These are phyloP conservation scores for Cryomyces minteri DNA, from an alignment of 495 filamentous ascomycete genomes.

Conservation along the genomic window DNA sequence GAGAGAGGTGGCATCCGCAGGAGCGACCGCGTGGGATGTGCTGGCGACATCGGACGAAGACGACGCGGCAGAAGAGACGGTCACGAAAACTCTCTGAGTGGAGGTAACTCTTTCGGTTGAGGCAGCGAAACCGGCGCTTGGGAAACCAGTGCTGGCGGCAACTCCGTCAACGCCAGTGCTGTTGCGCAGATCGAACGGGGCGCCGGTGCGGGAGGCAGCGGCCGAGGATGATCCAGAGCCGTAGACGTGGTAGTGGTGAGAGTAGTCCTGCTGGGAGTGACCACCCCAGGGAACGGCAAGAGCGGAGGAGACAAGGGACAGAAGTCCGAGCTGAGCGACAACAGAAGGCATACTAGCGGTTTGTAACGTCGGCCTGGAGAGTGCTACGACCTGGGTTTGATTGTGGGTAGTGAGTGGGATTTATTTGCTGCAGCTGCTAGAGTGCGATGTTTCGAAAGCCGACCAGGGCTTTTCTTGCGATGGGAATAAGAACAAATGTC, in stretches of 20 bases:
- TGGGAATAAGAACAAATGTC: slow-evolving; percentile 13
- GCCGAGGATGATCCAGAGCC: not conserved
- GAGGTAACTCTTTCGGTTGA: not conserved
- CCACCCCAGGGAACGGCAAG: not conserved
- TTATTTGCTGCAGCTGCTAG: slow-evolving; percentile 7
- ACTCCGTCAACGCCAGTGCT: slow-evolving; percentile 4
- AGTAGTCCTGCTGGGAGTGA: not conserved
- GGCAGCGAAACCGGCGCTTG: too few relatives aligned
- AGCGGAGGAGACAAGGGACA: slow-evolving; percentile 11
- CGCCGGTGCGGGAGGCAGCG: slow-evolving; percentile 4
- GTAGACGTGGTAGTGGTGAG: not conserved
- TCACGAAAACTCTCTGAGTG: not conserved
- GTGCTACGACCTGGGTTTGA: not conserved
- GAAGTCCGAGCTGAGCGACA: slow-evolving; percentile 8
- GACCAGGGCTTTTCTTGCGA: slow-evolving; percentile 20
- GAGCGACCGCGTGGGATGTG: not conserved
- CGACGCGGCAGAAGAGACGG: slow-evolving; percentile 3
- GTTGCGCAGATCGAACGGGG: slow-evolving; percentile 7
- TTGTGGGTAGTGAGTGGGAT: not conserved
- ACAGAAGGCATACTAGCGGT: slow-evolving; percentile 6
- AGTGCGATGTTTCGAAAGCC: slow-evolving; percentile 11
- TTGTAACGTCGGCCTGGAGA: not conserved
- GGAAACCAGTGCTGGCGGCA: slow-evolving; percentile 7
- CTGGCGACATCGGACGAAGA: not conserved
- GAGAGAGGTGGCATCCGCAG: not conserved